Evolutionary conservation across 495 filamentous ascomycete species (phyloP), one percentile per base, ranked within the genome.

Genomic region (Penicillium pancosmium): DNA sequence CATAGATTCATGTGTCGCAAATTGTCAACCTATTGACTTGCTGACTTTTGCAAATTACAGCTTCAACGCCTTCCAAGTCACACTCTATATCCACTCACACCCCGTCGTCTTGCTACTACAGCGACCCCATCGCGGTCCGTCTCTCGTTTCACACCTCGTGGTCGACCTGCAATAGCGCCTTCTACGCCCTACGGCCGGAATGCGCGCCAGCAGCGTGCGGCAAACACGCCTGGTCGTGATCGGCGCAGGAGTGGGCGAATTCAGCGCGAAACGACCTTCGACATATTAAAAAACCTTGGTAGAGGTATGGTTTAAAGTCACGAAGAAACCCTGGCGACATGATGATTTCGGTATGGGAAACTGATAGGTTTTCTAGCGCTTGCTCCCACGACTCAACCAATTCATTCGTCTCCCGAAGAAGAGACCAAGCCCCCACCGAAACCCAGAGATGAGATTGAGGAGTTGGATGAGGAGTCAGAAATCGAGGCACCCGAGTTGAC

Each of bases 181-280:
- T 76, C 84, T 27, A 94, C 91, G 8, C 90, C 91, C 0, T 86
- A 92, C 76, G 88, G 86, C 25, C 81, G 88, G 52, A 84, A 87
- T 50, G 86, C 88, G 15, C 82, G 91, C 50, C 85, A 91, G 61
- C 86, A 90, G 46, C 84, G 88, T 38, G 84, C 87, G n/a, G 88
- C 86, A n/a, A 82, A 86, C 57, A 93, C 90, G 0, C 89, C 91
- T 25, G 87, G 82, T 23, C 79, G 83, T n/a, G 79, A 83, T 52
- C 82, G 88, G 4, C 78, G 90, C 52, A 81, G 81, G 55, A 92
- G 88, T 61, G 77, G 84, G 19, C 80, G 85, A 41, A 76, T 87
- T 58, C 85, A 88, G 65, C 82, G 90, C 46, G 90, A 92, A 70
- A 91, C 91, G 6, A 89, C 89, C 6, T 85, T 89, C 54, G 86